Conservation (phyloP, 352 stramenopile genomes). For the Phytophthora brassicae region DNA sequence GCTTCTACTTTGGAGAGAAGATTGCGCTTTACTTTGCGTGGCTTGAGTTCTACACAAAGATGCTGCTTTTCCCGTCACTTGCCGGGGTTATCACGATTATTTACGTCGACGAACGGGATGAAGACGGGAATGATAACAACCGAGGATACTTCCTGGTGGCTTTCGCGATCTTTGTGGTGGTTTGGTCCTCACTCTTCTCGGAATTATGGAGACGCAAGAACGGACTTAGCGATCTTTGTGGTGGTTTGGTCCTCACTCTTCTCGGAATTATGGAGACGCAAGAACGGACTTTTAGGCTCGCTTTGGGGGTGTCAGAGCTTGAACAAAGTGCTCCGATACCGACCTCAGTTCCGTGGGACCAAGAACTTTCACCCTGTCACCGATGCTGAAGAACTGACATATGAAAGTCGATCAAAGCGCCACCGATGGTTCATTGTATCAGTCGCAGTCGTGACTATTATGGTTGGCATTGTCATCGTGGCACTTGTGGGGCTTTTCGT, state of each 20-base stretch:
- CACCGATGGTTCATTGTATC: conserved; percentile 60
- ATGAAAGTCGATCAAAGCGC: conserved; percentile 52
- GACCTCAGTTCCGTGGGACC: conserved; percentile 82
- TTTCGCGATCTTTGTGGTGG: conserved; percentile 81
- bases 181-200: conserved; percentile 83
- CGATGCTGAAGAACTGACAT: conserved; percentile 56
- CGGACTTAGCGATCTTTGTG: conserved; percentile 64
- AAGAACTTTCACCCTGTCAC: conserved; percentile 65
- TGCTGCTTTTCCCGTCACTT: conserved; percentile 78
- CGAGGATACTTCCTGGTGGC: conserved; percentile 63
- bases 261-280: conserved; percentile 85
- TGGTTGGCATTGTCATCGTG: conserved; percentile 67
- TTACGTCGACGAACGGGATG: conserved; percentile 40
- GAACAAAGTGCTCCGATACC: conserved; percentile 62
- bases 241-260: conserved; percentile 86
- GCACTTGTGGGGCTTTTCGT: conserved; percentile 63
- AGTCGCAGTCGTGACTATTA: conserved; percentile 57
- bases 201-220: conserved; percentile 89
- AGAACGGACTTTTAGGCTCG: conserved; percentile 75
- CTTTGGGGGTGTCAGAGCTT: conserved; percentile 84
- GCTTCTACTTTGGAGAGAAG: conserved; percentile 89
- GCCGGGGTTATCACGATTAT: conserved; percentile 74
- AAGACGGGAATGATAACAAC: conserved; percentile 30
- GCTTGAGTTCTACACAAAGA: conserved; percentile 91
- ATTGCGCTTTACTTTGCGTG: conserved; percentile 91